Base-by-base conservation (phyloP, 2,329 filamentous ascomycete genomes). In the Cladosporium sphaerospermum region DNA sequence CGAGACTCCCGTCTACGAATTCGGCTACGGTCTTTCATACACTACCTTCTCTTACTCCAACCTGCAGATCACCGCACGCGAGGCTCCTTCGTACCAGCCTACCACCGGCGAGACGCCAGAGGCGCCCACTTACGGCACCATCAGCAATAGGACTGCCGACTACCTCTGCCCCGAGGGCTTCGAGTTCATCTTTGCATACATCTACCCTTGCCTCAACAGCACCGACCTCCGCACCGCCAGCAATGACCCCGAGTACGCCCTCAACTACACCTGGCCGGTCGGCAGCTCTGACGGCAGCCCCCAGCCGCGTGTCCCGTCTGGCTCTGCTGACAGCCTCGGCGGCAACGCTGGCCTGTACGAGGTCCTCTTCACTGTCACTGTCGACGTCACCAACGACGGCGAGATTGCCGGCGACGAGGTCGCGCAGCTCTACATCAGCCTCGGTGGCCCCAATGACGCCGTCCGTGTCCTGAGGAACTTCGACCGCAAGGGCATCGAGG, bases 11-110 rank as follows among this genome's bases (percentile, higher is more conserved):
- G 80, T 88, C 57, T 93, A 84, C 69, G 88, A 91, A 64, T 95
- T 93, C 61, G 89, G 89, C 7, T 87, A 80, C 62, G 89, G 89
- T 53, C 74, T 95, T 10, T 87, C 82, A 3, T 95, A 93, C 76
- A 89, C 88, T 1, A 88, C 78, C 2, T 92, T 95, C 64, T 69
- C 80, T 51, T 89, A 89, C 73, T 82, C 84, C n/a, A 75, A 87
- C 66, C 71, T 93, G 33, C 68, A 75, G 31, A 72, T 89, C 33
- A 52, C 73, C 58, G 78, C 79, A 60, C 69, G 71, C 45, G 62
- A 73, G n/a, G 75, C 74, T 1, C 67, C 67, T 16, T 63, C 73
- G 0, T 88, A 88, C 72, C 70, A 62, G 8, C 78, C 86, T 0
- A 82, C 83, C 0, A 75, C 71, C 0, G 87, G 86, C 54, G 68